Percentiles rank a stretch among this genome's conserved stretches.
Conservation (phyloP, 2,329 filamentous ascomycete genomes). For the Colletotrichum viniferum region DNA sequence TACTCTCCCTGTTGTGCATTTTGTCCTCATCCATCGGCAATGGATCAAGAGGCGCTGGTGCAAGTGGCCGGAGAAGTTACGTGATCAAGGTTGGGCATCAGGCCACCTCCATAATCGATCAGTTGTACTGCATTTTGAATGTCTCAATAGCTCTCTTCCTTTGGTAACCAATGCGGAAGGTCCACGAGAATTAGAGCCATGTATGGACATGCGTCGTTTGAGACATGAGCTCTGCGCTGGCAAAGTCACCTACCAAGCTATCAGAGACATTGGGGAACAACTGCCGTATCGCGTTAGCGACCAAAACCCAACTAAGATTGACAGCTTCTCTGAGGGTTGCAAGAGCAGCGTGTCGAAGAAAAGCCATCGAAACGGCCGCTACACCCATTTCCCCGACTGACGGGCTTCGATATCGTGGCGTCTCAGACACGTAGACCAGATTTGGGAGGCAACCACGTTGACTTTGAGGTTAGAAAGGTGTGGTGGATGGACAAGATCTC, state of each 20-base stretch:
- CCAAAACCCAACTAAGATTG: background rate
- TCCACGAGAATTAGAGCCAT: background rate
- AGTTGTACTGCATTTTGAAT: background rate
- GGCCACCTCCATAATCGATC: background rate
- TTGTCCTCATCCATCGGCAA: background rate
- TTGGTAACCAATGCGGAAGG: background rate
- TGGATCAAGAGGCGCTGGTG: background rate
- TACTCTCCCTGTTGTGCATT: background rate
- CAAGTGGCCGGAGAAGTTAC: background rate
- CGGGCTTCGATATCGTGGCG: slow-evolving; percentile 3
- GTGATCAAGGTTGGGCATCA: background rate
- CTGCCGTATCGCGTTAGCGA: background rate
- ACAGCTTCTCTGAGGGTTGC: background rate
- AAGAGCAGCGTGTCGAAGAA: background rate
- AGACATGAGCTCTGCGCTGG: background rate
- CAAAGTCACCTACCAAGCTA: background rate
- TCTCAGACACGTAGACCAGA: slow-evolving; percentile 4
- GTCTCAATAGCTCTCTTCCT: background rate
- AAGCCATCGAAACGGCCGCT: background rate
- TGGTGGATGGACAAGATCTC: background rate
- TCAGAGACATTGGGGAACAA: background rate
- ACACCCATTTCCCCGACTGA: background rate
- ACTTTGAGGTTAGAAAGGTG: background rate
- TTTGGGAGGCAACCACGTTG: background rate
- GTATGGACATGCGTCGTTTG: background rate